Evolutionary conservation across 2,329 filamentous ascomycete genomes (phyloP), one percentile per base, ranked within the genome.

Genomic region (Onygena corvina): DNA sequence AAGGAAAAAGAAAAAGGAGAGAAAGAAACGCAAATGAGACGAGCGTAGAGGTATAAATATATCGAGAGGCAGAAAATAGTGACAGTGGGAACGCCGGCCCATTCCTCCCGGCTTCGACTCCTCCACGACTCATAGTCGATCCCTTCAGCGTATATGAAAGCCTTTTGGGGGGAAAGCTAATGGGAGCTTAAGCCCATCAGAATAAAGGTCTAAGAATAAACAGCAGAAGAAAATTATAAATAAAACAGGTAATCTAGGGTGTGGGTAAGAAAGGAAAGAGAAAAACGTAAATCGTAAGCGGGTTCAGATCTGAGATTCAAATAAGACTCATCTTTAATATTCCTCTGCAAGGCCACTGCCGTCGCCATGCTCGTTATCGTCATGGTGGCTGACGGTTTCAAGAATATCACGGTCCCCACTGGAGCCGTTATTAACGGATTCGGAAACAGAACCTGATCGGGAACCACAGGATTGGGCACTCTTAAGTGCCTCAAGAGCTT

Each of bases 401-500:
- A 48, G 55, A 21, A 52, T 46, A 23, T 50, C 57, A 31, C 51
- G 50, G 11, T 56, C 55, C 8, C 58, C 60, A 3, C 61, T 60
- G 25, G 58, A 52, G 20, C 47, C 47, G 4, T 53, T 49, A 29
- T 53, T 52, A 16, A 33, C 46, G 20, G 50, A 40, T 36, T 33
- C 48, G 7, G 54, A 53, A 12, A 59, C 50, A n/a, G 63, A 60
- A 4, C 57, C 57, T 20, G 62, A 59, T 34, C 58, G 58, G 36
- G 64, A 65, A 21, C 61, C 61, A 14, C 60, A 62, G 35, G 65
- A 65, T 52, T 64, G 64, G 21, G 64, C 67, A 50, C 67, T 56
- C 25, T 52, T 62, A 11, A 70, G 61, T 18, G 60, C 65, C 50
- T 72, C 70, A 16, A 72, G 57, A 3, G 69, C 70, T 54, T 72